Evolutionary conservation across 1,284 basidiomycete genomes (phyloP), one percentile per base, ranked within the genome.

Genomic region (Pterulicium gracile): DNA sequence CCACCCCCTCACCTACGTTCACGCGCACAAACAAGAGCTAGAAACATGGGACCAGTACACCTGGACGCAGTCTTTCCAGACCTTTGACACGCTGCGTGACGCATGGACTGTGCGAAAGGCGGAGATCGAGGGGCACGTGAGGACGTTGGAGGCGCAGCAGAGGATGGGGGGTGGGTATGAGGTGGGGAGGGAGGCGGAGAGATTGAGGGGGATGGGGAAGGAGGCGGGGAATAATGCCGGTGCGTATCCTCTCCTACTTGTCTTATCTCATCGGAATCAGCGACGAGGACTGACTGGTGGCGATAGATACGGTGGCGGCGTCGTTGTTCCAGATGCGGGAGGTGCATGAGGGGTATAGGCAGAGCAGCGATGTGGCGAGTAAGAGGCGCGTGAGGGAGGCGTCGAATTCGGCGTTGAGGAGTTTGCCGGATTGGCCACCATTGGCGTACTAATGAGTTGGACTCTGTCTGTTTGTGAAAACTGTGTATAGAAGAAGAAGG

Each of bases 1-100:
- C 5, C 78, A 81, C 50, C 78, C 78, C 0, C 68, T 74, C 32
- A 75, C 79, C 40, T 69, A 66, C 49, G 70, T 81, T 47, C 72
- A 73, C 24, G 59, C 57, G 1, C 69, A 79, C 55, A 80, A 79
- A 48, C 51, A 57, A 0, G 69, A 72, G 54, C 63, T 81, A 19
- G 78, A 81, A 50, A 63, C 66, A 3, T 81, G 78, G 78, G 75
- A 81, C 49, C 24, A 56, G 3, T 69, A 68, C 45, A 62, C 74
- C 7, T 81, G 78, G 78, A 80, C 73, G 57, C 75, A 78, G 56
- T 60, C 78, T 32, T 55, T 79, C 14, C 55, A 56, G 45, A 51
- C 66, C 0, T 78, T 77, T 49, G 74, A 77, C 50, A 59, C 60
- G n/a, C 62, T 81, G 51, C 75, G 72, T 55, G 58, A 58, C 24